Evolutionary conservation across 2,329 filamentous ascomycete genomes (phyloP).

Genomic region (Emergomyces africanus): DNA sequence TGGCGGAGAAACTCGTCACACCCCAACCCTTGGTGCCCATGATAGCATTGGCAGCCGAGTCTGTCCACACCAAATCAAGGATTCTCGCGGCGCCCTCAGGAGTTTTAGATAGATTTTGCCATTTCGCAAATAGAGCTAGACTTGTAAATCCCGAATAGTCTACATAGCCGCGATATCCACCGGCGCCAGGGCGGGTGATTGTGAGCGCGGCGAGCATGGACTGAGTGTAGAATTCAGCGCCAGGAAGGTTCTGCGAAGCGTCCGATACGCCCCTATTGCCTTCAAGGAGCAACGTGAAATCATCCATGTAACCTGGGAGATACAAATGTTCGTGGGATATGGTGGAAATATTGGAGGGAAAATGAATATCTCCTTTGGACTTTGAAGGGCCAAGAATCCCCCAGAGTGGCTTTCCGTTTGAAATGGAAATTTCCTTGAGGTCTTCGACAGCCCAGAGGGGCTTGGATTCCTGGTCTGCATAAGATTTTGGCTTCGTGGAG

Average conservation of each 20-base stretch:
- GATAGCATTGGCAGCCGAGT: slow-evolving; percentile 29
- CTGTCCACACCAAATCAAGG: slow-evolving; percentile 34
- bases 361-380: neutral
- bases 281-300: neutral
- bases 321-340: neutral
- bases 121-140: slow-evolving; percentile 29
- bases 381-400: slow-evolving; percentile 14
- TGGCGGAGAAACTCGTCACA: neutral
- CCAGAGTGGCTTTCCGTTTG: slow-evolving; percentile 21
- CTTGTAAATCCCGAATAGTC: slow-evolving; percentile 26
- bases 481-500: slow-evolving; percentile 25
- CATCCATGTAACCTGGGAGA: slow-evolving; percentile 1
- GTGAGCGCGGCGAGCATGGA: slow-evolving; percentile 12
- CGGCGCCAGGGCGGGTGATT: slow-evolving; percentile 6
- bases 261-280: neutral
- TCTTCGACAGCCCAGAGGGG: slow-evolving; percentile 27
- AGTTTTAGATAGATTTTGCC: slow-evolving; percentile 24
- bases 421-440: neutral
- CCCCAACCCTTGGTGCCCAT: slow-evolving; percentile 22
- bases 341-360: slow-evolving; percentile 1
- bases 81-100: slow-evolving; percentile 20
- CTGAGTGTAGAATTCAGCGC: slow-evolving; percentile 17
- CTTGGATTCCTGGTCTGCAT: slow-evolving; percentile 16
- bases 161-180: neutral
- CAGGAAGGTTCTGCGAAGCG: slow-evolving; percentile 20